Evolutionary conservation across 495 filamentous ascomycete genomes (phyloP).

Genomic region (Xanthoparmelia taractica): DNA sequence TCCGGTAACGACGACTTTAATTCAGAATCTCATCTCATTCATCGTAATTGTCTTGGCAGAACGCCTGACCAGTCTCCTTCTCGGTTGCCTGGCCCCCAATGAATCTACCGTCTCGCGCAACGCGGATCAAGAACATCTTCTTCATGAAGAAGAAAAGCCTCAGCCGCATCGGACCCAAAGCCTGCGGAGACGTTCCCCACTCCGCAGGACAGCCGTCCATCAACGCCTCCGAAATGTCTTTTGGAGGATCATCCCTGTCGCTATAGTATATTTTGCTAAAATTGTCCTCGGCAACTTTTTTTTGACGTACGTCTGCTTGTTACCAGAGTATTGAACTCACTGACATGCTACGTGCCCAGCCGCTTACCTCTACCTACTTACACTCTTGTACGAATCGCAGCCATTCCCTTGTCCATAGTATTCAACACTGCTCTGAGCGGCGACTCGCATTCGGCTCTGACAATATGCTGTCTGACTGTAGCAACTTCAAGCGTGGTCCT

Average conservation of each 20-base stretch:
- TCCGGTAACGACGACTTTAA: slow-evolving; percentile 11
- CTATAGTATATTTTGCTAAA: slow-evolving; percentile 9
- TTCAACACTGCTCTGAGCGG: slow-evolving; percentile 6
- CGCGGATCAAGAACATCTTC: slow-evolving; percentile 4
- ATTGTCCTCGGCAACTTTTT: slow-evolving; percentile 12
- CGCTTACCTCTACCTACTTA: slow-evolving; percentile 14
- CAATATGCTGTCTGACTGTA: slow-evolving; percentile 4
- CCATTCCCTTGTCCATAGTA: slow-evolving; percentile 16
- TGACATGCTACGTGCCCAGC: slow-evolving; percentile 3
- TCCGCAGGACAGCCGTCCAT: background rate
- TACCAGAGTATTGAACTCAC: background rate
- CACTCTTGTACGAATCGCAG: slow-evolving; percentile 6
- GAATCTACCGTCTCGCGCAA: background rate
- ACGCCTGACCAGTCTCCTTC: slow-evolving; percentile 4
- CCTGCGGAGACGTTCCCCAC: slow-evolving; percentile 5
- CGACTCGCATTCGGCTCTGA: slow-evolving; percentile 10
- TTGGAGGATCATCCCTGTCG: slow-evolving; percentile 4
- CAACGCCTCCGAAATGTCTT: slow-evolving; percentile 1
- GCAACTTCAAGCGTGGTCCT: slow-evolving; percentile 6
- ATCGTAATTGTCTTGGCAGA: background rate
- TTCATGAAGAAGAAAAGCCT: background rate
- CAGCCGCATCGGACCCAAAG: background rate
- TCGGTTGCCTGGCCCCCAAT: background rate
- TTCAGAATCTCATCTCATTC: slow-evolving; percentile 11
- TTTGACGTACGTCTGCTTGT: slow-evolving; percentile 13